A percentile compares a stretch with the other conserved stretches of the same genome.
phyloP scores from a whole-genome alignment of 768 basidiomycete genomes.

The Trichaptum fuscoviolaceum region DNA sequence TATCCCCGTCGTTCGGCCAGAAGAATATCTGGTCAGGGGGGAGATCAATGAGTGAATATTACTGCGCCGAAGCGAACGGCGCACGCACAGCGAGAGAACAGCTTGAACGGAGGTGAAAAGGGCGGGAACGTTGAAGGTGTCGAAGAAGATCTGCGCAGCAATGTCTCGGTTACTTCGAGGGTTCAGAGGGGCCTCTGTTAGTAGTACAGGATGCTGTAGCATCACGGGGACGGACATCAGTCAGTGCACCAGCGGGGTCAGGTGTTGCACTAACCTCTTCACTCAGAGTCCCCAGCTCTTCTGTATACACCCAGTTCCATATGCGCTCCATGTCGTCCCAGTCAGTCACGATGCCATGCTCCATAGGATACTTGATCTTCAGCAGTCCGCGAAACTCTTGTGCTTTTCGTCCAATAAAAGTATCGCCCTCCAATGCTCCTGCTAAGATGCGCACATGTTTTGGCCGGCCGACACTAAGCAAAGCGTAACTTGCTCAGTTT shows the following conservation, averaged over 20 bases:
- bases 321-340: conserved; percentile 99
- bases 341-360: conserved; percentile 97
- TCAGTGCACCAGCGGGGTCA: conserved; percentile 1
- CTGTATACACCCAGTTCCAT: conserved; percentile 97
- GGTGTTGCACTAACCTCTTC: conserved; percentile 69
- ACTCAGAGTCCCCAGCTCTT: conserved; percentile 90
- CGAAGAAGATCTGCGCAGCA: conserved; percentile 98
- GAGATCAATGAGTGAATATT: conserved; percentile 3
- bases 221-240: conserved; percentile 4
- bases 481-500: conserved; percentile 7
- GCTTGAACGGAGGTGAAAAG: conserved; percentile 96
- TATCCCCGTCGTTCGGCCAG: conserved; percentile 97
- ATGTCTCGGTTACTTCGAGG: conserved; percentile 94
- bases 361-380: conserved; percentile 99
- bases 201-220: conserved; percentile 85
- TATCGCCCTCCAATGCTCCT: conserved; percentile 92
- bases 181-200: conserved; percentile 97
- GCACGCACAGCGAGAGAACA: conserved; percentile 83
- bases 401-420: conserved; percentile 92
- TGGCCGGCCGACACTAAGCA: conserved; percentile 82
- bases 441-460: conserved; percentile 99
- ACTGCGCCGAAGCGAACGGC: neutral
- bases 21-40: conserved; percentile 73
- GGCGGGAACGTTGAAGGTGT: conserved; percentile 99
- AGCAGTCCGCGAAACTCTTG: conserved; percentile 94